These are phyloP conservation scores for Moesziomyces sp. DNA, from an alignment of 1,284 basidiomycete genomes.

Conservation along the genomic window DNA sequence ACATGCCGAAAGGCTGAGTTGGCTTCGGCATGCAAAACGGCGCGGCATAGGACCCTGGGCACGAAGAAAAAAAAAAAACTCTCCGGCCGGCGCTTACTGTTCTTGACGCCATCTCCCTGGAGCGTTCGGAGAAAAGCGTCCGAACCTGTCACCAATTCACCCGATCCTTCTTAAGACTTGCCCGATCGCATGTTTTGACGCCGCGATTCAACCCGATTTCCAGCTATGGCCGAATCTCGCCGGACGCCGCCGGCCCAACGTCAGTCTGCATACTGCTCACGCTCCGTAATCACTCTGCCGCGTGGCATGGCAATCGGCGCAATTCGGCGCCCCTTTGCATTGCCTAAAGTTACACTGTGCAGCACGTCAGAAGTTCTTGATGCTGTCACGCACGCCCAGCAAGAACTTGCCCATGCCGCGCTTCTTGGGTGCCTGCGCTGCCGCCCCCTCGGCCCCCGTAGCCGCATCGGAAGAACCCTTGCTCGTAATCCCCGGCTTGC, in stretches of 20 bases:
- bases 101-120: too few species aligned
- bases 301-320: background rate
- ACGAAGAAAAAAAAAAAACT: background rate
- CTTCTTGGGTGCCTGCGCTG: constrained; percentile 24
- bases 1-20: background rate
- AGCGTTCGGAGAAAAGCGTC: constrained; percentile 10
- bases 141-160: background rate
- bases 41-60: background rate
- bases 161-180: too few species aligned
- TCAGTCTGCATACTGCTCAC: background rate
- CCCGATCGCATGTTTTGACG: background rate
- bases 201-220: background rate
- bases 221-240: background rate
- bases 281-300: background rate
- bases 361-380: constrained; percentile 35
- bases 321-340: background rate
- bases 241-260: background rate
- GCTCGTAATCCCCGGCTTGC: background rate
- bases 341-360: background rate
- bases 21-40: too few species aligned
- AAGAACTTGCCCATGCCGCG: constrained; percentile 47
- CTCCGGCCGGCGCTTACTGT: background rate
- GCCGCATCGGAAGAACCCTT: background rate
- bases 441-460: constrained; percentile 1
- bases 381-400: constrained; percentile 40